Evolutionary conservation across 176 grass and related monocot species (phyloP), one percentile per base, ranked within the genome.

Genomic region (Echinochloa phyllopogon): DNA sequence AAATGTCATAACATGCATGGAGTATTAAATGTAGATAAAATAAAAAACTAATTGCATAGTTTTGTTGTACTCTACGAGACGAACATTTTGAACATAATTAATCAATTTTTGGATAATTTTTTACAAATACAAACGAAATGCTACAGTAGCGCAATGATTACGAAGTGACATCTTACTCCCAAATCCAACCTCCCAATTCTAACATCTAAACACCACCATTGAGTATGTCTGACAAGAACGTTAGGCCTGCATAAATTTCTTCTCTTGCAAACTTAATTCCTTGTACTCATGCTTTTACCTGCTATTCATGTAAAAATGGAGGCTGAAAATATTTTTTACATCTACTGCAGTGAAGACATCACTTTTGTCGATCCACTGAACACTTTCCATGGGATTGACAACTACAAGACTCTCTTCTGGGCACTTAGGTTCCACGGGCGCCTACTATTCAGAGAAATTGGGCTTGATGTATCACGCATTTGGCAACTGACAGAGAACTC

Each of bases 381-480:
- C 69, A 94, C 93, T 20, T 99, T 99, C 55, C 83, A 87, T 65
- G 96, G 96, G 47, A 86, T 95, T 7, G 88, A 96, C 64, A 99
- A 96, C 86, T 99, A 99, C n/a, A 95, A 92, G 67, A 84, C 89
- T 43, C 94, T 99, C 57, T 96, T 99, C 86, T 99, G 93, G 96
- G 93, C 96, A 52, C 87, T 99, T 27, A 87, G 91, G 38, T 95
- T 99, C 69, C 96, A 99, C 21, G 91, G 93, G 6, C 79, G 88
- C 43, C 86, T 96, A 36, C 78, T 99, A 8, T 99, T 99, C 74
- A 75, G 74, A 0, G 93, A 99, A 65, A 99, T 94, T 41, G 84
- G 89, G 59, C 87, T 99, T 13, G 85, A 95, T 23, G 88, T 99
- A 75, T 87, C 83, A 10, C 93, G 96, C 45, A 87, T 99, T 45